These are phyloP conservation scores for Hymenoscyphus fraxineus DNA, from an alignment of 2,329 filamentous ascomycete genomes.

Conservation along the genomic window DNA sequence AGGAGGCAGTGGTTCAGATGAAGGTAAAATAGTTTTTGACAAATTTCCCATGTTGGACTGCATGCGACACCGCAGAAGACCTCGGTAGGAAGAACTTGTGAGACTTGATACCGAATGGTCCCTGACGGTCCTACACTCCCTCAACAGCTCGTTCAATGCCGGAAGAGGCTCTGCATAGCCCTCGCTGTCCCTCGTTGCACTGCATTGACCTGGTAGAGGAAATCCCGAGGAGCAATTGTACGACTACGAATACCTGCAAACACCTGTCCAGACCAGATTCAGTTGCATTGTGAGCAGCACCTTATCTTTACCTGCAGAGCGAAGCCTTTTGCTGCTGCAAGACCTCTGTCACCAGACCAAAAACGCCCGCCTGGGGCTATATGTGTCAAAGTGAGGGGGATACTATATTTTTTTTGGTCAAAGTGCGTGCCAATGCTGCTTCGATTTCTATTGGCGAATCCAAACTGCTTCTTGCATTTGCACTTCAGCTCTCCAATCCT, in stretches of 20 bases:
- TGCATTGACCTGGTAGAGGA: neutral
- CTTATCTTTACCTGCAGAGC: neutral
- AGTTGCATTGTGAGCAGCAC: neutral
- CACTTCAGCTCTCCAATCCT: neutral
- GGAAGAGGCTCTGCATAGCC: neutral
- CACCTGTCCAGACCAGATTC: neutral
- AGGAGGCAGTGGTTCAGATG: neutral
- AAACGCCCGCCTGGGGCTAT: neutral
- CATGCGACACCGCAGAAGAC: neutral
- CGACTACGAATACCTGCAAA: neutral
- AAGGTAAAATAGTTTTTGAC: neutral
- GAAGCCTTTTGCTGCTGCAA: neutral
- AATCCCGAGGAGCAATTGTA: neutral
- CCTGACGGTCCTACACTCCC: neutral
- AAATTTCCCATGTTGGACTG: neutral
- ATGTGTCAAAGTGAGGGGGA: neutral
- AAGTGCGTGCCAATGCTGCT: neutral
- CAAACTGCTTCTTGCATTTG: constrained; percentile 1
- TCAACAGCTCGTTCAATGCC: neutral
- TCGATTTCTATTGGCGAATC: constrained; percentile 2
- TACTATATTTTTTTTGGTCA: neutral
- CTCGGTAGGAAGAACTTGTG: neutral
- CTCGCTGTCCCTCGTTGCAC: neutral
- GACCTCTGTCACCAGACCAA: neutral
- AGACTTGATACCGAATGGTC: neutral